These are phyloP conservation scores for Penicillium sp. DNA, from an alignment of 2,329 filamentous ascomycete genomes.

Conservation along the genomic window DNA sequence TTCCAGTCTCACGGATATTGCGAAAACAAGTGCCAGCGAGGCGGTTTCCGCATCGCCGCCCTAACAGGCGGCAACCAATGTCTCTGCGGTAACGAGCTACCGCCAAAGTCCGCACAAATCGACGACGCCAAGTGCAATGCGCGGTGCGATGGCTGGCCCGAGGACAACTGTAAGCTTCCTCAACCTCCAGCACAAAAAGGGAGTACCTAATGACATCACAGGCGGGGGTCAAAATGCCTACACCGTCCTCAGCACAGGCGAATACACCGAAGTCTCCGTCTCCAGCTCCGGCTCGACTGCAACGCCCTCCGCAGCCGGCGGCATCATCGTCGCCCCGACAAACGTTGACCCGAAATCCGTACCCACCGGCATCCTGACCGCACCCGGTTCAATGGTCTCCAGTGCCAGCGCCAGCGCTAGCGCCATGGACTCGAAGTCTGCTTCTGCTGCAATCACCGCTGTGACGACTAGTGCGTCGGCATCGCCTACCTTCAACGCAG, in stretches of 20 bases:
- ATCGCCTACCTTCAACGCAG: slow-evolving; percentile 16
- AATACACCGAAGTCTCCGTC: slow-evolving; percentile 1
- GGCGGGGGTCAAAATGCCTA: slow-evolving; percentile 20
- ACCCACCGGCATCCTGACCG: slow-evolving; percentile 21
- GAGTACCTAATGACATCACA: background rate
- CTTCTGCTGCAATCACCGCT: slow-evolving; percentile 2
- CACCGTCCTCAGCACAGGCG: slow-evolving; percentile 14
- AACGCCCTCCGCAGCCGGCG: slow-evolving; percentile 17
- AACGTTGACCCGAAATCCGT: slow-evolving; percentile 7
- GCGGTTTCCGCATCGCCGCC: slow-evolving; percentile 14
- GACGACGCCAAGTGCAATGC: slow-evolving; percentile 19
- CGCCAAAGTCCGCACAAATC: slow-evolving; percentile 14
- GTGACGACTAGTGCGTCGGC: slow-evolving; percentile 9
- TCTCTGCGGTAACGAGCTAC: slow-evolving; percentile 22
- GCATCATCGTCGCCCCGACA: slow-evolving; percentile 21
- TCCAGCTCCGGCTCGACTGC: background rate
- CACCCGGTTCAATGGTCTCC: slow-evolving; percentile 10
- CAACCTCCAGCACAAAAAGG: background rate
- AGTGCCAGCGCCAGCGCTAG: slow-evolving; percentile 9
- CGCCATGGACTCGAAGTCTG: slow-evolving; percentile 5
- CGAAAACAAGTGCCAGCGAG: slow-evolving; percentile 10
- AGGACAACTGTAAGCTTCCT: slow-evolving; percentile 19
- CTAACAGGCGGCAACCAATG: slow-evolving; percentile 19
- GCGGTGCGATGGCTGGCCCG: slow-evolving; percentile 20
- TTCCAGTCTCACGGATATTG: slow-evolving; percentile 18